phyloP scores from a whole-genome alignment of 2,329 filamentous ascomycete species.

The Escovopsis sp. region DNA sequence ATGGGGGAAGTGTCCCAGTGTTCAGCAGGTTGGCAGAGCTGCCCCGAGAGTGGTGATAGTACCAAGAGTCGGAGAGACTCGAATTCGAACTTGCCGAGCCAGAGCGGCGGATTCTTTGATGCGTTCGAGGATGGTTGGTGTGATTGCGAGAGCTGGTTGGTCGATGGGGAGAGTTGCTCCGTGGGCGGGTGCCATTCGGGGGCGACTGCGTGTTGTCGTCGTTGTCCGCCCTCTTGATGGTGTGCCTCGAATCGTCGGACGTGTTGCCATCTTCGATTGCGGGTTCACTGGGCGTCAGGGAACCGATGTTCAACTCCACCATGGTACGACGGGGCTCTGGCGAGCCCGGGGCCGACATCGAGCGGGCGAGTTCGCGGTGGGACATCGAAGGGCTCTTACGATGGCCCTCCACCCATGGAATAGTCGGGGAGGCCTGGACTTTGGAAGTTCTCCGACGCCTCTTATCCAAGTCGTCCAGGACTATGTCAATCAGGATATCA shows the following conservation, averaged over 20 bases:
- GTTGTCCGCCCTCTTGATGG: conserved; percentile 29
- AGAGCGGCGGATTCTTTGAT: conserved; percentile 67
- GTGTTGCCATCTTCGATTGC: conserved; percentile 26
- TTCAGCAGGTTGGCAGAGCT: conserved; percentile 67
- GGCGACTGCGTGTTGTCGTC: conserved; percentile 29
- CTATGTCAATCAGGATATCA: conserved; percentile 82
- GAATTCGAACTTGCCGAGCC: conserved; percentile 90
- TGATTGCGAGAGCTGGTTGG: conserved; percentile 61
- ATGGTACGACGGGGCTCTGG: conserved; percentile 32
- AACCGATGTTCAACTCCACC: conserved; percentile 40
- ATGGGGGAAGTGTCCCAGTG: conserved; percentile 57
- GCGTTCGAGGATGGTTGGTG: conserved; percentile 48
- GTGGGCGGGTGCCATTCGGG: conserved; percentile 34
- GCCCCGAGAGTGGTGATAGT: conserved; percentile 41
- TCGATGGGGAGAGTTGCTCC: conserved; percentile 70
- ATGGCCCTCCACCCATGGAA: conserved; percentile 46
- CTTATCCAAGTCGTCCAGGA: conserved; percentile 92
- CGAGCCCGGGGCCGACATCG: conserved; percentile 53
- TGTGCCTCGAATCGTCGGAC: conserved; percentile 21
- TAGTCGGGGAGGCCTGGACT: conserved; percentile 62
- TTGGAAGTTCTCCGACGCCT: conserved; percentile 78
- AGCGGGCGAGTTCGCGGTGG: conserved; percentile 50
- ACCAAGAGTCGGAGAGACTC: conserved; percentile 48
- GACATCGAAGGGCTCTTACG: conserved; percentile 47
- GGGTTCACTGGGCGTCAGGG: conserved; percentile 38